These are phyloP conservation scores for Hebeloma cylindrosporum DNA, from an alignment of 768 basidiomycete genomes.

Conservation along the genomic window DNA sequence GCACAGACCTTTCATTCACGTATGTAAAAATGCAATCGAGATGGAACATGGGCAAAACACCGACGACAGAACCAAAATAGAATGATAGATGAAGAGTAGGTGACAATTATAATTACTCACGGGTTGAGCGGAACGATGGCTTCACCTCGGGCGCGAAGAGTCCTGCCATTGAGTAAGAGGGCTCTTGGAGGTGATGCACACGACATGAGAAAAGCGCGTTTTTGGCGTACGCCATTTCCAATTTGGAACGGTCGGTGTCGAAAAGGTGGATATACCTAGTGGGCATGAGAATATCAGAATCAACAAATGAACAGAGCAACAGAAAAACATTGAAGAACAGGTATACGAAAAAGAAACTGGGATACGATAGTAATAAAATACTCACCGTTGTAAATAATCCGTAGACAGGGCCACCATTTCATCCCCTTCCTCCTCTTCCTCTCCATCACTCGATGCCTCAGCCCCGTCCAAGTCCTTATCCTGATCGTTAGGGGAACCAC, in stretches of 20 bases:
- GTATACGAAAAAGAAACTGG: not conserved
- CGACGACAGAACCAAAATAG: slow-evolving; percentile 1
- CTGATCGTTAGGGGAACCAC: too few relatives aligned
- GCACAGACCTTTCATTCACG: too few relatives aligned
- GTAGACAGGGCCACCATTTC: slow-evolving; percentile 4
- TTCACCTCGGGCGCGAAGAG: slow-evolving; percentile 12
- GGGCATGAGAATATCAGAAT: slow-evolving; percentile 2
- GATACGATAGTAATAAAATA: too few relatives aligned
- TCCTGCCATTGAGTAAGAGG: slow-evolving; percentile 13
- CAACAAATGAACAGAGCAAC: not conserved
- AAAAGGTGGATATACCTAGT: slow-evolving; percentile 26
- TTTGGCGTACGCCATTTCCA: slow-evolving; percentile 27
- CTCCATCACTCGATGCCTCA: slow-evolving; percentile 6
- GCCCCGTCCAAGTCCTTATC: slow-evolving; percentile 2
- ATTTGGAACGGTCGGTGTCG: slow-evolving; percentile 24
- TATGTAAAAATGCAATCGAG: too few relatives aligned
- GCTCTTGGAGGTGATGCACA: slow-evolving; percentile 15
- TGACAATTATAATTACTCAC: slow-evolving; percentile 6
- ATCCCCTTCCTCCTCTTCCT: slow-evolving; percentile 2
- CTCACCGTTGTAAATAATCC: slow-evolving; percentile 13
- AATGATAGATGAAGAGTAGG: not conserved
- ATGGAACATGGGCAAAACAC: too few relatives aligned
- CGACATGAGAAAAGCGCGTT: slow-evolving; percentile 29
- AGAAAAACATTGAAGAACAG: not conserved
- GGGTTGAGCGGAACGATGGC: slow-evolving; percentile 6